Conservation (phyloP, 768 basidiomycete species). For the Leucocoprinus birnbaumii region DNA sequence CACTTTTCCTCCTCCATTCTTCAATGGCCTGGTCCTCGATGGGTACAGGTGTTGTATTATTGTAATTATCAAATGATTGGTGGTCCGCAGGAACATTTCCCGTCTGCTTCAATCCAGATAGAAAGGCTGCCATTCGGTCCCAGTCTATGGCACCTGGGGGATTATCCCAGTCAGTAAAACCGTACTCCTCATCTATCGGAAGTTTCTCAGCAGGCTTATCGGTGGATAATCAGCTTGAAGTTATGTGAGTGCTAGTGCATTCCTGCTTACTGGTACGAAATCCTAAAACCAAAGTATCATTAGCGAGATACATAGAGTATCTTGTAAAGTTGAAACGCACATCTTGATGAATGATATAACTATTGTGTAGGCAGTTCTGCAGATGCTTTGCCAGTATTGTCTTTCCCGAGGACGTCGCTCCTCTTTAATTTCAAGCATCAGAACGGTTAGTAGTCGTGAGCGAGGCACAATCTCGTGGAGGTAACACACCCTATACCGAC, state of each 20-base stretch:
- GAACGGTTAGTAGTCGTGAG: too few relatives aligned
- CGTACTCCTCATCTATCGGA: constrained; percentile 74
- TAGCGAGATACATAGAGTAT: constrained; percentile 9
- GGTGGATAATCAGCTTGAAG: not conserved
- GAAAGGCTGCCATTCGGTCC: constrained; percentile 65
- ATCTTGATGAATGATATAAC: constrained; percentile 90
- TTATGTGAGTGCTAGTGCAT: not conserved
- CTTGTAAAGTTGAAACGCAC: constrained; percentile 40
- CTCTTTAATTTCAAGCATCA: too few relatives aligned
- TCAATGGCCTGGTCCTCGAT: constrained; percentile 42
- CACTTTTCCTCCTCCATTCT: constrained; percentile 55
- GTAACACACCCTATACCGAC: too few relatives aligned
- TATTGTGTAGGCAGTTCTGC: constrained; percentile 64
- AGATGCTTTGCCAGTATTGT: constrained; percentile 94
- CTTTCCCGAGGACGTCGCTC: constrained; percentile 93
- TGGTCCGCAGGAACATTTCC: constrained; percentile 74
- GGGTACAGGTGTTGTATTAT: constrained; percentile 72
- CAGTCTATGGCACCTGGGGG: constrained; percentile 87
- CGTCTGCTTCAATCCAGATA: constrained; percentile 58
- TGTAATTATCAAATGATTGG: constrained; percentile 85
- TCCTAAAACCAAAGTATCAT: constrained; percentile 47
- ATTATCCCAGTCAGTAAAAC: constrained; percentile 72
- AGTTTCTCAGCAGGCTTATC: constrained; percentile 72
- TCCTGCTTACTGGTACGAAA: constrained; percentile 74
- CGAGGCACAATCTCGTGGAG: too few relatives aligned